These are phyloP conservation scores for Colletotrichum orbiculare DNA, from an alignment of 2,329 filamentous ascomycete species.

Conservation along the genomic window DNA sequence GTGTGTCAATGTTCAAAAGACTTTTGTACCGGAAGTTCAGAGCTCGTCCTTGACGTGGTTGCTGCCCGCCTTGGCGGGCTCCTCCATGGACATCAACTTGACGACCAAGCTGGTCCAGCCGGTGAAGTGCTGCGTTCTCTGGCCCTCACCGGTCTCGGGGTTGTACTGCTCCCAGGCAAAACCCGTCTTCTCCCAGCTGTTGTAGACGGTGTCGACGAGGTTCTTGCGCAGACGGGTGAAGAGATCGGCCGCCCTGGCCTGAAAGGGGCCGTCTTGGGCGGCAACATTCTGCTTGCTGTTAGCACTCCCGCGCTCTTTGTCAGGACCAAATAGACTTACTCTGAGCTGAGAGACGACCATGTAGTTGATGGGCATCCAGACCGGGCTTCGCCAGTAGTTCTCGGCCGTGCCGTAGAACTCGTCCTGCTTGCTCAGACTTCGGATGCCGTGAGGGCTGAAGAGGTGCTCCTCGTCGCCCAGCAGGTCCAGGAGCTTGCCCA, in stretches of 20 bases:
- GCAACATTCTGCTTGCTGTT: constrained; percentile 68
- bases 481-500: constrained; percentile 81
- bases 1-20: neutral
- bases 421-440: constrained; percentile 87
- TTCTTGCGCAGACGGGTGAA: constrained; percentile 85
- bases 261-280: constrained; percentile 73
- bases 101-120: constrained; percentile 99
- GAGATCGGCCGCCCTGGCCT: constrained; percentile 74
- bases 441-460: constrained; percentile 90
- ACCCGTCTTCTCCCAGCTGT: constrained; percentile 88
- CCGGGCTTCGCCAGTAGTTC: constrained; percentile 95
- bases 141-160: constrained; percentile 90
- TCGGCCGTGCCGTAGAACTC: constrained; percentile 88
- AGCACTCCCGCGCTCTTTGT: neutral
- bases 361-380: constrained; percentile 98
- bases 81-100: constrained; percentile 96
- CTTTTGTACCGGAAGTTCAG: constrained; percentile 42
- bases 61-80: constrained; percentile 56
- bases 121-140: constrained; percentile 97
- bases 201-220: constrained; percentile 88
- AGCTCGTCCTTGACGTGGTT: constrained; percentile 59
- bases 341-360: constrained; percentile 81
- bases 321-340: constrained; percentile 61
- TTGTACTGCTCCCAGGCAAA: constrained; percentile 99
- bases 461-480: constrained; percentile 85